Evolutionary conservation across 129 eudicot genomes (phyloP), one percentile per base, ranked within the genome.

Genomic region (Cynara cardunculus): DNA sequence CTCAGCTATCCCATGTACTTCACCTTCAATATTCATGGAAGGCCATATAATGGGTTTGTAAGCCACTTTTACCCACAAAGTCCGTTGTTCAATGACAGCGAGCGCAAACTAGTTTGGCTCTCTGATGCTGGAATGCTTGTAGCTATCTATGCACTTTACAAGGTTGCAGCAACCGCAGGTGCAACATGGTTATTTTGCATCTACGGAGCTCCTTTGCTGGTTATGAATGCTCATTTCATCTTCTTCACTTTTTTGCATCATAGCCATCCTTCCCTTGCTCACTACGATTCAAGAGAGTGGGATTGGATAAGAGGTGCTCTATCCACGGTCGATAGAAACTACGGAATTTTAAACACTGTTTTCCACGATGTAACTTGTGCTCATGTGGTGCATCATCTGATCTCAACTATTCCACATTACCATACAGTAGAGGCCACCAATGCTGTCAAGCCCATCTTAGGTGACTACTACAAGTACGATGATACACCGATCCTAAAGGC

Each of bases 1-100:
- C 88, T 87, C 9, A 86, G 89, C 69, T 86, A 83, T 78, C 89
- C 89, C 6, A 39, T 87, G 87, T 87, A 87, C 87, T 80, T 87
- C 4, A 75, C 83, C 26, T 87, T 84, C 85, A 87, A 87, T 5
- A 37, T 78, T 9, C 81, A 78, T 2, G 74, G 81, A 4, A 24
- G 90, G 16, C 67, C 31, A 22, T 87, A 87, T 3, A 73, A 87
- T 1, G 80, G 88, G 21, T 87, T 87, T 61, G 88, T 88, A 3
- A 84, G 90, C 65, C 65, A 56, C 24, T 56, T 56, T 56, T 56
- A 56, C 65, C 65, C 65, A 56, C 65, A 56, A 56, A 75, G 86
- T 19, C 90, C 90, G 0, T 75, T 87, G 18, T 87, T 81, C 88
- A 69, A 74, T 0, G 90, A 84, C 30, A 82, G 90, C 0, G 90